Evolutionary conservation across 2,329 filamentous ascomycete species (phyloP), one percentile per base, ranked within the genome.

Genomic region (Stagonosporopsis rhizophila): DNA sequence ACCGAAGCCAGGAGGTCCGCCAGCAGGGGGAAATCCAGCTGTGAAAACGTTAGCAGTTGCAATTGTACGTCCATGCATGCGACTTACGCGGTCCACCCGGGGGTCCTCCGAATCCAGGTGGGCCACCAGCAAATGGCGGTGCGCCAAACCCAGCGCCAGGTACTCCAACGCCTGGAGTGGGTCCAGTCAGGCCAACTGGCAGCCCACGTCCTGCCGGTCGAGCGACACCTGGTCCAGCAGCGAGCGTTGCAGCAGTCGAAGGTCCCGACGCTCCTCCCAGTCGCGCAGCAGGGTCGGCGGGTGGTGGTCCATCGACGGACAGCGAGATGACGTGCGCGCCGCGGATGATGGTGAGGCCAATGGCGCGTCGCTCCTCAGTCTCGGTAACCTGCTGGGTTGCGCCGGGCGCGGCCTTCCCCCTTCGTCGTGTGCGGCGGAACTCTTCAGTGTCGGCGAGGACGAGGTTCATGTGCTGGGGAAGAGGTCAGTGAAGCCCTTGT

Each of bases 321-420:
- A 96, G 86, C 20, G 93, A 96, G 61, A 99, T 91, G 61, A 99
- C 95, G 68, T 96, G 90, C 54, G 93, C 92, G 71, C 95, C 95
- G 70, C 95, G 92, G 61, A 99, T 87, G 68, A 99, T 99, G 17
- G 91, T 93, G 63, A 99, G 84, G 55, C 95, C 95, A 32, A 99
- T 86, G n/a, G 92, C 96, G 71, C 95, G 89, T 84, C 98, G 98
- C 81, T 98, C 95, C 80, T 99, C 94, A 14, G 89, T 87, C 80
- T 97, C 92, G 68, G 96, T 84, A 44, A 89, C 85, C 50, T 79
- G 75, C 72, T 90, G 85, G 45, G 84, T 77, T 47, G 85, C 81
- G 65, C 86, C 84, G 52, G 88, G 86, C 39, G 89, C 87, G 49
- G 85, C 81, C 81, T 95, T 96, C 68, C 86, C 84, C 69, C 65